A percentile compares a stretch with the other conserved stretches of the same genome.
Conservation (phyloP, 805 yeast genomes). For the Spathaspora gorwiae region DNA sequence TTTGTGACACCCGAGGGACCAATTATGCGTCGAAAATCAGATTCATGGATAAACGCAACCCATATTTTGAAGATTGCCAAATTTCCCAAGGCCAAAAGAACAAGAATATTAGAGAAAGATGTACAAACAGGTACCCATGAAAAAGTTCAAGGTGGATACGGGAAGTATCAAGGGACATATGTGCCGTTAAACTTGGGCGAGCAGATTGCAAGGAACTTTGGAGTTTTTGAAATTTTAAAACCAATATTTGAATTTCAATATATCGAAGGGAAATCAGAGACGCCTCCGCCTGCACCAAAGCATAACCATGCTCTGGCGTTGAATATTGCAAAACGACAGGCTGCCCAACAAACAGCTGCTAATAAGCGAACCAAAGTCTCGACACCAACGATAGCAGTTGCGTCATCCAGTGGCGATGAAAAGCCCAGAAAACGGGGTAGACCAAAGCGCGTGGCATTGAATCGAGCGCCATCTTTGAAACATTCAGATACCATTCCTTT, state of each 20-base stretch:
- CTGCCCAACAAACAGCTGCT: constrained; percentile 7
- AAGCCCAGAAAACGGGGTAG: constrained; percentile 35
- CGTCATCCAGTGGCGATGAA: constrained; percentile 13
- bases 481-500: constrained; percentile 35
- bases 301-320: constrained; percentile 44
- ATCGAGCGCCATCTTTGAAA: constrained; percentile 22
- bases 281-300: constrained; percentile 48
- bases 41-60: constrained; percentile 68
- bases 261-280: constrained; percentile 35
- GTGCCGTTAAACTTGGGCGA: constrained; percentile 40
- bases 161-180: constrained; percentile 56
- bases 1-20: constrained; percentile 66
- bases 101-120: constrained; percentile 60
- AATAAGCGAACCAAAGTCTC: constrained; percentile 3
- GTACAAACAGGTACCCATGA: constrained; percentile 62
- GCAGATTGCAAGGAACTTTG: constrained; percentile 35
- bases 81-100: constrained; percentile 59
- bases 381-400: constrained; percentile 19
- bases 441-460: constrained; percentile 28
- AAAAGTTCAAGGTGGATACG: constrained; percentile 70
- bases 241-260: constrained; percentile 63
- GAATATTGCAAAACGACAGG: constrained; percentile 33
- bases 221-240: constrained; percentile 48
- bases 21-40: constrained; percentile 61
- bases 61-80: constrained; percentile 68